Evolutionary conservation across 768 basidiomycete species (phyloP), one percentile per base, ranked within the genome.

Genomic region (Rhodotorula taiwanensis): DNA sequence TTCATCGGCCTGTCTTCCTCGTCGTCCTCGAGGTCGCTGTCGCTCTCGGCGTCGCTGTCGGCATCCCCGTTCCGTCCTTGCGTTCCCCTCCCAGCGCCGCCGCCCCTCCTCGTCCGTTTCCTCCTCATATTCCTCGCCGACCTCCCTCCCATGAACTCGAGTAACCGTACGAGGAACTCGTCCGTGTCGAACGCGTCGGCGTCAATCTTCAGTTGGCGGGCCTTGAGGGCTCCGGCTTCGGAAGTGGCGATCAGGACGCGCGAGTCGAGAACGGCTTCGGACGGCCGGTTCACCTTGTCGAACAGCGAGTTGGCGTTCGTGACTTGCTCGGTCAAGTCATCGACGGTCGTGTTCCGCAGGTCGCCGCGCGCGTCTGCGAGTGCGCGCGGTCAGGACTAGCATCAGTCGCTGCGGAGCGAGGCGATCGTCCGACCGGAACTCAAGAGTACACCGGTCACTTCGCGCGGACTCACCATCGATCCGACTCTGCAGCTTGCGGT

Each of bases 261-360:
- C 0, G 94, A 91, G 75, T 98, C 95, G 16, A 97, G 81, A 0
- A 88, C 86, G 6, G 94, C 93, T 72, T 95, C 90, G 55, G 87
- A 85, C 0, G 91, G 86, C 25, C 84, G 85, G 74, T 83, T 83
- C 59, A 91, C 88, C 86, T 55, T 48, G 0, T 31, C 36, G 61
- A 75, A 76, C 18, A 72, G 53, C 20, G 42, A 25, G 58, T 76
- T 71, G 34, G 65, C 61, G 27, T 53, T 51, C 10, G 53, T 36
- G 25, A 75, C 47, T 20, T 58, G 58, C 1, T 49, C 52, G 7
- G 62, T 36, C 16, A 76, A 52, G 21, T 68, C 57, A 6, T 42
- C 52, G 3, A 69, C 59, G 0, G 70, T 62, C 25, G 70, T 61
- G 47, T 70, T 73, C 16, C 42, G 51, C 18, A 72, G 45, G 59